These are phyloP conservation scores for Talaromyces adpressus DNA, from an alignment of 495 filamentous ascomycete species.

Conservation along the genomic window DNA sequence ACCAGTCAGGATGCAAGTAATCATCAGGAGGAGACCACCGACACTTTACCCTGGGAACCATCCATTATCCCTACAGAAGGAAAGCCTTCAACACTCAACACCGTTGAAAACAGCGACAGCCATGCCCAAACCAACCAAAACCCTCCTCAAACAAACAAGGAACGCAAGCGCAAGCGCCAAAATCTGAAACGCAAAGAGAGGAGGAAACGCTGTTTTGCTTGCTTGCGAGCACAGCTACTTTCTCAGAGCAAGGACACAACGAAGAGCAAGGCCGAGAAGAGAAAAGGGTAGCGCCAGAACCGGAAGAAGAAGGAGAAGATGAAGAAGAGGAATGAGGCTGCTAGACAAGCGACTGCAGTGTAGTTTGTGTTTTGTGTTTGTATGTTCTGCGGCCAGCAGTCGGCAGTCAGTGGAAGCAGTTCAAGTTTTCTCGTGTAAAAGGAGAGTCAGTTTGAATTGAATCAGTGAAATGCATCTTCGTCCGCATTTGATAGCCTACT, in stretches of 20 bases:
- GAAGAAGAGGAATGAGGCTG: too few relatives aligned
- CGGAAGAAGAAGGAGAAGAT: background rate
- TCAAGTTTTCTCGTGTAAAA: too few relatives aligned
- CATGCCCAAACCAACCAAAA: background rate
- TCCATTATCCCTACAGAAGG: background rate
- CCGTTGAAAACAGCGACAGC: background rate
- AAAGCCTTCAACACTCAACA: background rate
- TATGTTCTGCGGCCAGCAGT: too few relatives aligned
- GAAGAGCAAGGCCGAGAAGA: background rate
- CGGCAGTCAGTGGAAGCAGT: too few relatives aligned
- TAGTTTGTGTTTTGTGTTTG: too few relatives aligned
- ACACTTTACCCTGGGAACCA: background rate
- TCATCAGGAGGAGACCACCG: background rate
- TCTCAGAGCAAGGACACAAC: background rate
- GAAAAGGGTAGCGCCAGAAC: background rate
- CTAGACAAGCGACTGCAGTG: too few relatives aligned
- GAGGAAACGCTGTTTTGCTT: background rate
- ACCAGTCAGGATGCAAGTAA: too few relatives aligned
- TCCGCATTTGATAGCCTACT: too few relatives aligned
- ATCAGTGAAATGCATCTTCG: too few relatives aligned
- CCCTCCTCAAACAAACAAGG: background rate
- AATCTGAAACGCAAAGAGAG: background rate
- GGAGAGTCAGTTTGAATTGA: too few relatives aligned
- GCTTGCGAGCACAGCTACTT: background rate
- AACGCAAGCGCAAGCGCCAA: background rate